Percentiles rank a stretch among this genome's conserved stretches.
Conservation (phyloP, 176 grass and related monocot species). For the Phyllostachys edulis region DNA sequence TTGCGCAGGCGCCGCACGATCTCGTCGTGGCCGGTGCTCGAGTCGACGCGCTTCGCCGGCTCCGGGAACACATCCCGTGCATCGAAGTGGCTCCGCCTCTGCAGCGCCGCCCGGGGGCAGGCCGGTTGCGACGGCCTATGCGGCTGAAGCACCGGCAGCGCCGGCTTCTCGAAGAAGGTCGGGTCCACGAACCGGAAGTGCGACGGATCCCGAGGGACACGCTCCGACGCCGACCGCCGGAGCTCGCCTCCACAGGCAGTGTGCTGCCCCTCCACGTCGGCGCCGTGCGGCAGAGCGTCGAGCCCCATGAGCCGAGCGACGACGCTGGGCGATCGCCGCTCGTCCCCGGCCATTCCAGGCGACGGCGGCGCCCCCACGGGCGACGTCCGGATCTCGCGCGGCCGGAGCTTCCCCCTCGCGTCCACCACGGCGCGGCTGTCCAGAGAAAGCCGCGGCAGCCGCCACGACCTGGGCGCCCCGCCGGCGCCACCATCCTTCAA, state of each 20-base stretch:
- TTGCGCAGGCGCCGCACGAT: slow-evolving; percentile 85
- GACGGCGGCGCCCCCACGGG: slow-evolving; percentile 21
- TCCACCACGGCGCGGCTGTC: slow-evolving; percentile 84
- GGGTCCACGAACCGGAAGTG: slow-evolving; percentile 71
- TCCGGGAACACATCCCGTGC: slow-evolving; percentile 85
- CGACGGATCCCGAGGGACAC: slow-evolving; percentile 52
- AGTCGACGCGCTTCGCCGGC: slow-evolving; percentile 27
- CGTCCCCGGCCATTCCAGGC: slow-evolving; percentile 29
- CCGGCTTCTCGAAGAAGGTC: slow-evolving; percentile 38
- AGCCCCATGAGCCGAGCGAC: slow-evolving; percentile 94
- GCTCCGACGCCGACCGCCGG: slow-evolving; percentile 80
- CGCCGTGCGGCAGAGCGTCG: slow-evolving; percentile 50
- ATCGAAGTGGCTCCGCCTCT: slow-evolving; percentile 72
- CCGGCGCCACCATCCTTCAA: slow-evolving; percentile 3
- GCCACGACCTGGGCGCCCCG: slow-evolving; percentile 40
- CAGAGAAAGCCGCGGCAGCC: slow-evolving; percentile 69
- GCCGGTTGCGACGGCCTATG: slow-evolving; percentile 35
- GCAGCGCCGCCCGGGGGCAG: slow-evolving; percentile 14
- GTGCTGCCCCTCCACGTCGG: background rate
- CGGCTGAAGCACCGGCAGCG: background rate
- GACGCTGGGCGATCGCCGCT: slow-evolving; percentile 77
- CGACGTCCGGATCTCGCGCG: slow-evolving; percentile 62
- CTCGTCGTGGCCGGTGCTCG: slow-evolving; percentile 23
- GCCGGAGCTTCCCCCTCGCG: slow-evolving; percentile 59
- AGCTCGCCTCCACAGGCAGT: slow-evolving; percentile 26